Evolutionary conservation across 371 early-diverging fungal genomes (phyloP).

Genomic region (Actinomortierella ambigua): DNA sequence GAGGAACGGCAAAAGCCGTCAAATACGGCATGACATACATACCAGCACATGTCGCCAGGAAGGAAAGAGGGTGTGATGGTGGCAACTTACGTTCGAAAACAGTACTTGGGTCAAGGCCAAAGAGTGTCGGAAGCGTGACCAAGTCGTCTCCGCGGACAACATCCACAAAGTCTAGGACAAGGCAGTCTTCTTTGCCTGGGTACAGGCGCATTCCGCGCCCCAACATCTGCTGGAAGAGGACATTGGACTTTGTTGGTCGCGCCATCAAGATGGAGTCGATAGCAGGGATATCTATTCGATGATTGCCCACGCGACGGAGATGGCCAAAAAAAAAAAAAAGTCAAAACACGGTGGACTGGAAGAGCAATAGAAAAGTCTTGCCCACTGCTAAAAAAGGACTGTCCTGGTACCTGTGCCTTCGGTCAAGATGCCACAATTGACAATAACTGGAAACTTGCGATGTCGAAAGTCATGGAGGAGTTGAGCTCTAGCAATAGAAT

Average conservation of each 20-base stretch:
- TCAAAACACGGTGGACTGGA: too few species aligned
- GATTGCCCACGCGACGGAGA: too few species aligned
- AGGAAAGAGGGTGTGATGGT: constrained; percentile 3
- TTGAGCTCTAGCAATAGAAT: constrained; percentile 54
- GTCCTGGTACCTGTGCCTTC: constrained; percentile 66
- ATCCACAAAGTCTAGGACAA: constrained; percentile 91
- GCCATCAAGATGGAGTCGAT: constrained; percentile 91
- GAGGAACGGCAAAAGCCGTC: neutral
- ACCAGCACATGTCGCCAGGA: constrained; percentile 2
- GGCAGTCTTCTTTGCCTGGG: constrained; percentile 74
- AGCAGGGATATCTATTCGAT: constrained; percentile 84
- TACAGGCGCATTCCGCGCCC: constrained; percentile 87
- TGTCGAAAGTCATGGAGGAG: constrained; percentile 65
- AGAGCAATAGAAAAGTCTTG: too few species aligned
- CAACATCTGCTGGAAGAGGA: constrained; percentile 93
- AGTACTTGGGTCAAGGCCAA: constrained; percentile 64
- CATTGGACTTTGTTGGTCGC: constrained; percentile 81
- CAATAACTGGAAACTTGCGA: constrained; percentile 76
- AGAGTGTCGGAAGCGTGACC: constrained; percentile 68
- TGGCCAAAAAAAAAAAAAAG: too few species aligned
- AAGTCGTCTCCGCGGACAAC: constrained; percentile 50
- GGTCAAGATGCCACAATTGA: constrained; percentile 87
- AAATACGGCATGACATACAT: neutral
- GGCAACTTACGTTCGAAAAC: constrained; percentile 47
- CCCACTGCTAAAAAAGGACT: neutral